Conservation (phyloP, 225 moss, liverwort and hornwort species). For the Bryoerythrophyllum caledonicum region DNA sequence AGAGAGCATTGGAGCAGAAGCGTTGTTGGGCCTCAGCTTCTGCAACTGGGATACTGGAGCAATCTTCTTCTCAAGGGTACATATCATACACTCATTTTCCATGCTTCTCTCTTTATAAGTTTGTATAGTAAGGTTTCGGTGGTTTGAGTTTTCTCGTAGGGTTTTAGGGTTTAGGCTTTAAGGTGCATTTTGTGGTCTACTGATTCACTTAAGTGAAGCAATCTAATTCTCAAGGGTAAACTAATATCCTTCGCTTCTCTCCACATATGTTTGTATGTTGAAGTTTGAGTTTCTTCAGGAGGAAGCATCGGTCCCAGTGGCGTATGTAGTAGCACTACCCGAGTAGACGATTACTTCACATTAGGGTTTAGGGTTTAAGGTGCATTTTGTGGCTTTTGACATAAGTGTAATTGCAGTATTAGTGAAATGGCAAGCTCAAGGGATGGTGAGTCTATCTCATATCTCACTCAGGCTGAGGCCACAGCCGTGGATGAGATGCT, state of each 20-base stretch:
- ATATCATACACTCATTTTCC: not conserved
- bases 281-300: not conserved
- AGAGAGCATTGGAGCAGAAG: slow-evolving; percentile 24
- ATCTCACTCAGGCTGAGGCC: slow-evolving; percentile 77
- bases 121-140: too few relatives aligned
- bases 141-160: too few relatives aligned
- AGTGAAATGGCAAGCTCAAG: slow-evolving; percentile 45
- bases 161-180: too few relatives aligned
- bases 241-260: not conserved
- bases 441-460: slow-evolving; percentile 56
- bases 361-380: not conserved
- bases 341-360: too few relatives aligned
- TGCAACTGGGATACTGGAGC: slow-evolving; percentile 33
- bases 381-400: not conserved
- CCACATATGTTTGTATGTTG: not conserved
- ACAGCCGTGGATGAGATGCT: slow-evolving; percentile 71
- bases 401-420: slow-evolving; percentile 22
- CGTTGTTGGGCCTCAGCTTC: slow-evolving; percentile 28
- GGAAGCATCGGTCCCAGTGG: too few relatives aligned
- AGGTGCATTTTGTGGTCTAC: too few relatives aligned
- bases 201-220: slow-evolving; percentile 12
- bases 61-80: slow-evolving; percentile 38
- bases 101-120: not conserved
- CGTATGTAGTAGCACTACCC: too few relatives aligned
- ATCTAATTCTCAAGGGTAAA: slow-evolving; percentile 35